Percentiles rank a stretch among this genome's conserved stretches.
Conservation (phyloP, 2,329 filamentous ascomycete genomes). For the Alternaria rosae region DNA sequence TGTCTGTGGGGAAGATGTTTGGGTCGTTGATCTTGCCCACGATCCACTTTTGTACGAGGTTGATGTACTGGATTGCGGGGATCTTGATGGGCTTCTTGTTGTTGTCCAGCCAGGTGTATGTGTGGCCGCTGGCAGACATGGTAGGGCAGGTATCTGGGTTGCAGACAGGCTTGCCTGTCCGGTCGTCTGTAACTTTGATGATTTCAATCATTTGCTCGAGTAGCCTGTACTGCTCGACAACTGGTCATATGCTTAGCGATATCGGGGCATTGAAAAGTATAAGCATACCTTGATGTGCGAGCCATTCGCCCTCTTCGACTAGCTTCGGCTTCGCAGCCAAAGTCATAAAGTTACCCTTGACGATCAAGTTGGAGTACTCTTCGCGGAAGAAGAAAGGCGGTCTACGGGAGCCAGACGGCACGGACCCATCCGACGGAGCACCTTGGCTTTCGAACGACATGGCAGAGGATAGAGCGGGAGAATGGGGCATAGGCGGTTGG, state of each 20-base stretch:
- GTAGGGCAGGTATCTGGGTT: slow-evolving; percentile 84
- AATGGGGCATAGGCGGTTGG: slow-evolving; percentile 48
- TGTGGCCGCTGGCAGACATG: slow-evolving; percentile 94
- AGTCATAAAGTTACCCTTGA: slow-evolving; percentile 98
- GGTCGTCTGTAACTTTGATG: slow-evolving; percentile 83
- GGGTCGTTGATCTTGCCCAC: slow-evolving; percentile 92
- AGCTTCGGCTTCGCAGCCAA: slow-evolving; percentile 91
- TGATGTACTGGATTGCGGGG: slow-evolving; percentile 91
- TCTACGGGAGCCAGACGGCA: slow-evolving; percentile 65
- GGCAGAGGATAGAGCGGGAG: slow-evolving; percentile 48
- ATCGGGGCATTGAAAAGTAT: slow-evolving; percentile 27
- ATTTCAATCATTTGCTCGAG: slow-evolving; percentile 89
- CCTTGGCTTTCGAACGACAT: slow-evolving; percentile 72
- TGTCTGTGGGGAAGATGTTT: slow-evolving; percentile 88
- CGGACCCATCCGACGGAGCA: slow-evolving; percentile 49
- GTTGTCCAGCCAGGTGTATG: slow-evolving; percentile 94
- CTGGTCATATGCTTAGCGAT: slow-evolving; percentile 57
- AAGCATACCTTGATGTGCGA: slow-evolving; percentile 88
- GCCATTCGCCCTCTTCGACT: slow-evolving; percentile 93
- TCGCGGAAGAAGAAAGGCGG: slow-evolving; percentile 78
- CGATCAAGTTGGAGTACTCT: slow-evolving; percentile 81
- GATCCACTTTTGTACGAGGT: slow-evolving; percentile 96
- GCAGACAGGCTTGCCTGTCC: slow-evolving; percentile 77
- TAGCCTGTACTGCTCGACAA: slow-evolving; percentile 90
- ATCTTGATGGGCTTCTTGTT: slow-evolving; percentile 89